A percentile compares a stretch with the other conserved stretches of the same genome.
These are phyloP conservation scores for Saccharomycopsis sp. DNA, from an alignment of 805 yeast species.

Conservation along the genomic window DNA sequence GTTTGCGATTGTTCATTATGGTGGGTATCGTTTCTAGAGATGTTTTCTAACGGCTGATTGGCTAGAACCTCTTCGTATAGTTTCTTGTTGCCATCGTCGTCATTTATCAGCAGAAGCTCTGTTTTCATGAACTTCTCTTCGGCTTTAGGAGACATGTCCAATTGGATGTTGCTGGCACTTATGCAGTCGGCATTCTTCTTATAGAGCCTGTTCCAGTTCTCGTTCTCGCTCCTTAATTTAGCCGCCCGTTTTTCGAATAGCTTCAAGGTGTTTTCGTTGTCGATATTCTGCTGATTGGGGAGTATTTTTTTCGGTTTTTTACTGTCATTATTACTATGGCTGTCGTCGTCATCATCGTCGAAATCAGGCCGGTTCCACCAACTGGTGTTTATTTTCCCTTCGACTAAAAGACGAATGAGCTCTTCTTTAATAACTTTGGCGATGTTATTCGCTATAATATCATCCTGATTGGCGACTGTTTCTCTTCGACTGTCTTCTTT, in stretches of 20 bases:
- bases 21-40: not conserved
- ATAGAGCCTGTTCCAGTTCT: constrained; percentile 36
- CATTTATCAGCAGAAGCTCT: constrained; percentile 1
- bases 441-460: constrained; percentile 39
- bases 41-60: too few species aligned
- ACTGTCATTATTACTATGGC: constrained; percentile 26
- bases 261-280: constrained; percentile 43
- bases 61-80: not conserved
- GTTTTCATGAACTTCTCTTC: constrained; percentile 23
- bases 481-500: constrained; percentile 23
- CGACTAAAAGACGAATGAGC: constrained; percentile 47
- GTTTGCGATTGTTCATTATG: not conserved
- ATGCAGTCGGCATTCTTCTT: not conserved
- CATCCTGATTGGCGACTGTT: constrained; percentile 24
- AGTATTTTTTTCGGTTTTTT: constrained; percentile 28
- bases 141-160: constrained; percentile 25
- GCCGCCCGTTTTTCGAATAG: constrained; percentile 39
- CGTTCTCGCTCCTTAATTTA: constrained; percentile 40
- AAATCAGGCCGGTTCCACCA: constrained; percentile 51
- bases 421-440: constrained; percentile 64
- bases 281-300: constrained; percentile 56
- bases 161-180: not conserved
- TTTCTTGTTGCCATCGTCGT: not conserved
- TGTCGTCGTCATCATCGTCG: constrained; percentile 26
- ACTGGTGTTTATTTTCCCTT: constrained; percentile 55